phyloP scores from a whole-genome alignment of 2,329 filamentous ascomycete species.

The Acrocalymma vagum region DNA sequence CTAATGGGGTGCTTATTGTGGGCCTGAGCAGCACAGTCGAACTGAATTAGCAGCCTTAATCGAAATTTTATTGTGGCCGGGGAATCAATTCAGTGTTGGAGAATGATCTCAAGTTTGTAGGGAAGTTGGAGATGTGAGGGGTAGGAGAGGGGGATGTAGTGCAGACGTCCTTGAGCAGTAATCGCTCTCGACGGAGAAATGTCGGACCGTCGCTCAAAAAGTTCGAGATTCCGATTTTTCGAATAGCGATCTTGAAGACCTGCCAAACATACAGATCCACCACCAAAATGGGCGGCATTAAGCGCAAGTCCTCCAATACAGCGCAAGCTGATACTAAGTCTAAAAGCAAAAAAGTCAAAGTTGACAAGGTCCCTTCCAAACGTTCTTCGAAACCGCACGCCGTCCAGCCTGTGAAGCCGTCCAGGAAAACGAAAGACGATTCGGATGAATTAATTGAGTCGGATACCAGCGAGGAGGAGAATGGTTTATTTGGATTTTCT shows the following conservation, averaged over 20 bases:
- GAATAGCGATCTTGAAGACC: conserved; percentile 10
- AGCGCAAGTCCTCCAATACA: conserved; percentile 36
- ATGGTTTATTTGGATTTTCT: conserved; percentile 46
- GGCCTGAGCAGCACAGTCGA: too few relatives aligned
- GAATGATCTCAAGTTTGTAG: too few relatives aligned
- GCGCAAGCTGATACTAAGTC: conserved; percentile 26
- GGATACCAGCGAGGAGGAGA: conserved; percentile 45
- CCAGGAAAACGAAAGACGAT: conserved; percentile 37
- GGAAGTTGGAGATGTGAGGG: too few relatives aligned
- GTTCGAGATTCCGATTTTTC: conserved; percentile 30
- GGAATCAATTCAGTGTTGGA: too few relatives aligned
- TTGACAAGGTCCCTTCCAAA: conserved; percentile 42
- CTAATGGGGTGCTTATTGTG: too few relatives aligned
- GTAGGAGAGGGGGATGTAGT: too few relatives aligned
- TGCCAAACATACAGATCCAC: conserved; percentile 10
- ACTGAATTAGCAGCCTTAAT: too few relatives aligned
- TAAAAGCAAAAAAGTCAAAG: conserved; percentile 50
- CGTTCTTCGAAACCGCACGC: conserved; percentile 30
- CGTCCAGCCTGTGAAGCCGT: conserved; percentile 35
- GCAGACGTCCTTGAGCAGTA: too few relatives aligned
- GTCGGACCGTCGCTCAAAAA: conserved; percentile 32
- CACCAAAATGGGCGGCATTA: conserved; percentile 45
- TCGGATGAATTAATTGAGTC: conserved; percentile 43
- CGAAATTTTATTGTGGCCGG: too few relatives aligned
- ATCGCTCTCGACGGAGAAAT: conserved; percentile 17